Evolutionary conservation across 2,329 filamentous ascomycete species (phyloP).

Genomic region (Aspergillus candidus): DNA sequence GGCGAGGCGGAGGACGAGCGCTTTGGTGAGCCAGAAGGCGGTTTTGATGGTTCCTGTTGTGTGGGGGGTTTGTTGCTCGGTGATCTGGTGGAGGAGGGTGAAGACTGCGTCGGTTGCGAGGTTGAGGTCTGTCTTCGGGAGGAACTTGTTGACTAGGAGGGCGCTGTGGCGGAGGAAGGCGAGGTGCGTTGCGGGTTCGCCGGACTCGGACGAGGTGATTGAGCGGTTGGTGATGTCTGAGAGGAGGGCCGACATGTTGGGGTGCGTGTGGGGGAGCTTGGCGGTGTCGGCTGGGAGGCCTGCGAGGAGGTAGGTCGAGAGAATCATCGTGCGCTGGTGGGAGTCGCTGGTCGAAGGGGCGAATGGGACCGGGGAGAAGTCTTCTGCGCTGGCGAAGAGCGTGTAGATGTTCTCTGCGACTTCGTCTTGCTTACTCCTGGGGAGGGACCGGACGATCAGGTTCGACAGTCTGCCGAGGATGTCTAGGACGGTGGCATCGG

Average conservation of each 20-base stretch:
- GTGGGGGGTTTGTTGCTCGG: slow-evolving; percentile 12
- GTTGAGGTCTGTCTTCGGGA: slow-evolving; percentile 28
- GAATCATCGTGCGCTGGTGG: slow-evolving; percentile 45
- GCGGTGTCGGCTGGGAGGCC: slow-evolving; percentile 41
- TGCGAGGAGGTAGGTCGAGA: slow-evolving; percentile 54
- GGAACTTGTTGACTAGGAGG: slow-evolving; percentile 38
- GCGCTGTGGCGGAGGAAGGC: slow-evolving; percentile 39
- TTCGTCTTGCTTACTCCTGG: slow-evolving; percentile 46
- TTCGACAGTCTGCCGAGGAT: slow-evolving; percentile 57
- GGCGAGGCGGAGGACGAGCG: slow-evolving; percentile 51
- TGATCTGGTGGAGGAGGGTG: slow-evolving; percentile 22
- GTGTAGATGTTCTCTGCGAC: slow-evolving; percentile 51
- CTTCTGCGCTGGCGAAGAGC: slow-evolving; percentile 40
- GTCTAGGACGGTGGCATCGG: slow-evolving; percentile 51
- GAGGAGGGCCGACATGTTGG: slow-evolving; percentile 31
- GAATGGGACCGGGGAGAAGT: slow-evolving; percentile 33
- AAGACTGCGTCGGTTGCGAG: slow-evolving; percentile 28
- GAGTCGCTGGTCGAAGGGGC: slow-evolving; percentile 24
- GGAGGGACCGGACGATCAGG: slow-evolving; percentile 52
- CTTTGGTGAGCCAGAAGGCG: slow-evolving; percentile 57
- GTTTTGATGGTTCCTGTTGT: slow-evolving; percentile 45
- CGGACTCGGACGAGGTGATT: slow-evolving; percentile 12
- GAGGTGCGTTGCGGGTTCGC: slow-evolving; percentile 33
- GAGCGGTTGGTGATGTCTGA: slow-evolving; percentile 32
- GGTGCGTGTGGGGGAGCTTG: slow-evolving; percentile 25